Evolutionary conservation across 768 basidiomycete species (phyloP), one percentile per base, ranked within the genome.

Genomic region (Leccinum variicolor): DNA sequence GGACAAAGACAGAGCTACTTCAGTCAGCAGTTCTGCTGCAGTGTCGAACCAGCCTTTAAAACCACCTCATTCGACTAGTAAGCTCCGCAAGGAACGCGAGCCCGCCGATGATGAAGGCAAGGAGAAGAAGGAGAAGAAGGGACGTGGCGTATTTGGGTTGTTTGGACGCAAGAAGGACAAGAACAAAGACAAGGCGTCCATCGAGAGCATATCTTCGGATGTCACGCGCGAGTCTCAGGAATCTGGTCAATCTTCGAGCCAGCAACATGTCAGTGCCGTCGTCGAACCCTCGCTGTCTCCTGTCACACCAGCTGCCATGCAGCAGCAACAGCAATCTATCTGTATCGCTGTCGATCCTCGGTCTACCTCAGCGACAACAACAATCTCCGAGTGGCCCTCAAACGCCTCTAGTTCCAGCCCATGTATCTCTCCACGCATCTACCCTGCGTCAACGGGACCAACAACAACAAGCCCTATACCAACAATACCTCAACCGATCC

Each of bases 401-500:
- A 61, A 72, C 64, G 64, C 67, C 71, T 0, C 58, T 62, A 58
- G 56, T 68, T 54, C 63, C 66, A 1, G 62, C 65, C 2, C 81
- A 80, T 47, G 80, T 90, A 10, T 89, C 83, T 9, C 76, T 78
- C n/a, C 83, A 85, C 49, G 77, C 82, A 4, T 72, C 84, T 14
- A 84, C 88, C 50, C 76, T 97, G 39, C 88, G 92, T 58, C 90
- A 94, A 73, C 83, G 85, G 53, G 94, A 97, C 62, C 89, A 92
- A 69, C 89, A 94, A 62, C 89, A 94, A 55, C 92, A 94, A 70
- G 85, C 85, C 9, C 74, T 91, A 29, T 97, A 96, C 71, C 88
- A 86, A 62, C 89, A 92, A 66, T 94, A 96, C 66, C 90, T 97
- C 70, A 91, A 86, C 58, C 84, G 87, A 19, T 94, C 94, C 0